Base-by-base conservation (phyloP, 768 basidiomycete species). In the Amanita polypyramis region DNA sequence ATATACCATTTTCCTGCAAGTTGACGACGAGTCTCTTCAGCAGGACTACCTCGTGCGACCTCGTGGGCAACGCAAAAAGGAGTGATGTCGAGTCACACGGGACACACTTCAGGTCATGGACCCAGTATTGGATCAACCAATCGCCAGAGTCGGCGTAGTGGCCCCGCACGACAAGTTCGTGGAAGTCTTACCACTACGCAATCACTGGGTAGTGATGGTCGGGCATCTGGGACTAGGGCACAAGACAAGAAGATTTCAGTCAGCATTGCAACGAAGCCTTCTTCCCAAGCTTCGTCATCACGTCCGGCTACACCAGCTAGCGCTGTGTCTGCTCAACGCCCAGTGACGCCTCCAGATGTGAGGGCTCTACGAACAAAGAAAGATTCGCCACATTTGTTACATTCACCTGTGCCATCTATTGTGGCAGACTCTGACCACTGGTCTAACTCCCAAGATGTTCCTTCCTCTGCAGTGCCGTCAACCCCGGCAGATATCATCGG, bases 21-120 rank as follows among this genome's bases (percentile, higher is more conserved):
- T 37, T 43, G 39, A 42, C 20, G 52, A 36, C 44, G 32, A 44
- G 25, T 27, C 3, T 27, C 25, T 27, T 52, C 49, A 57, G 61
- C 67, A 57, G 78, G 75, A 38, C 66, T 92, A 38, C 90, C 90
- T 47, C 81, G 80, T 49, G 73, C 73, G 8, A 78, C 80, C 17
- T 75, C 79, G 23, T 82, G 81, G 81, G 80, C 73, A 11, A 20
- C 47, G 27, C 70, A 73, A 38, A 75, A 74, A 61, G 62, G 63
- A 54, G 47, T 59, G 35, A 43, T 35, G 51, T 45, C 33, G 55
- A 49, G 43, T 45, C 55, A 8, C 40, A 58, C 45, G 51, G 54
- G 41, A 49, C 58, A 27, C 51, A 58, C 3, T 21, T 50, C 52
- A 27, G 25, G 25, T 38, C 49, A 52, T 15, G 57, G 55, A 39